phyloP scores from a whole-genome alignment of 169 alveolate species.

The Eimeria necatrix region DNA sequence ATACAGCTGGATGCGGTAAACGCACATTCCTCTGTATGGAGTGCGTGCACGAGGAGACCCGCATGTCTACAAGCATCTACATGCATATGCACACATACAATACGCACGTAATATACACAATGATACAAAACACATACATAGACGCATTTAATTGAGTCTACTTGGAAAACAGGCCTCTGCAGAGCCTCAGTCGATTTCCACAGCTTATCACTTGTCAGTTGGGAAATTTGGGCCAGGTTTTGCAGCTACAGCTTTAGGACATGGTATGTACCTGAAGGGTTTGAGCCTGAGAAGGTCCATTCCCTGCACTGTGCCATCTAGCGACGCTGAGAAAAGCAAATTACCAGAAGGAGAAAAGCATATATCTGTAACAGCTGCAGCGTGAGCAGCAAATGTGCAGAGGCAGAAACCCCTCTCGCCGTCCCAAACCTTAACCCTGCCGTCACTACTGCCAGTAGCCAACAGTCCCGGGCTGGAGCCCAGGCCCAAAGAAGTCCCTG shows the following conservation, averaged over 20 bases:
- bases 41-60: neutral
- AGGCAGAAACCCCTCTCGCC: conserved; percentile 96
- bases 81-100: neutral
- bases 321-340: conserved; percentile 96
- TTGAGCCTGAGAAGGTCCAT: conserved; percentile 96
- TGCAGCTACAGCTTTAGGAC: neutral
- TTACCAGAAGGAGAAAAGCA: conserved; percentile 95
- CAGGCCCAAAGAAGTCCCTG: conserved; percentile 71
- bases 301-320: conserved; percentile 99
- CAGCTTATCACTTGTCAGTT: too few species aligned
- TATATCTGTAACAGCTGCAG: conserved; percentile 95
- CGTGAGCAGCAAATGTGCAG: conserved; percentile 97
- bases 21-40: neutral
- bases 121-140: neutral
- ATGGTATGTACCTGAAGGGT: conserved; percentile 30
- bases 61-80: neutral
- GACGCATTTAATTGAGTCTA: too few species aligned
- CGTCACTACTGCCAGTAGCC: conserved; percentile 99
- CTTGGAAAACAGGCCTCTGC: too few species aligned
- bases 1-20: neutral
- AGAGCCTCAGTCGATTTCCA: neutral
- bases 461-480: conserved; percentile 86
- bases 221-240: neutral
- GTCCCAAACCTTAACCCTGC: conserved; percentile 98
- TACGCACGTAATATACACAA: neutral